These are phyloP conservation scores for Escovopsis sp. DNA, from an alignment of 2,329 filamentous ascomycete species.

Conservation along the genomic window DNA sequence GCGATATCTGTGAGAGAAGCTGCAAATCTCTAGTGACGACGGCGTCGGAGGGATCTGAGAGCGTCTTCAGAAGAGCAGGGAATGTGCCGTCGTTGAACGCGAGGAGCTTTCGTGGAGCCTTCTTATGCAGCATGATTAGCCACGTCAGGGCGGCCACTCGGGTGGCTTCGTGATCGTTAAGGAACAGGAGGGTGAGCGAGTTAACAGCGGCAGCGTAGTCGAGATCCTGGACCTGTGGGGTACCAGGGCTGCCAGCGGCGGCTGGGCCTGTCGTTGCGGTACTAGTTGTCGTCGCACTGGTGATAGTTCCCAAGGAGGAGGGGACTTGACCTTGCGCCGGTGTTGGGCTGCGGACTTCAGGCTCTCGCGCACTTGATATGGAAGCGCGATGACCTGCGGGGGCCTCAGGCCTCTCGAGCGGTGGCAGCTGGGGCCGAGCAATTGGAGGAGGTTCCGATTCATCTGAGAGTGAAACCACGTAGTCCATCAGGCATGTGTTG, in stretches of 20 bases:
- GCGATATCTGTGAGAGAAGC: conserved; percentile 86
- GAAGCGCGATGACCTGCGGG: conserved; percentile 36
- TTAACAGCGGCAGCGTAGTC: conserved; percentile 93
- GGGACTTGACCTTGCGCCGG: conserved; percentile 33
- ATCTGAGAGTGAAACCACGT: conserved; percentile 81
- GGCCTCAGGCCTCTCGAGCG: conserved; percentile 31
- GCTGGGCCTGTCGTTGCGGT: no score
- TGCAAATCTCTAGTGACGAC: conserved; percentile 93
- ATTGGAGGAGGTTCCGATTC: conserved; percentile 31
- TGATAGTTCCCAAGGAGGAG: conserved; percentile 15
- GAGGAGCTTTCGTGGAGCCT: conserved; percentile 82
- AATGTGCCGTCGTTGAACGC: conserved; percentile 97
- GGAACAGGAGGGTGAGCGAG: conserved; percentile 79
- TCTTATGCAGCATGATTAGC: conserved; percentile 95
- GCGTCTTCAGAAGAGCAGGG: conserved; percentile 84
- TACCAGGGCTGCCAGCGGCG: conserved; percentile 27
- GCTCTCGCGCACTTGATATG: conserved; percentile 37
- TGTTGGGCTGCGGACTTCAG: conserved; percentile 37
- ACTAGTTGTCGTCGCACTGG: conserved; percentile 6
- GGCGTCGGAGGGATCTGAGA: conserved; percentile 88
- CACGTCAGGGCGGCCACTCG: conserved; percentile 86
- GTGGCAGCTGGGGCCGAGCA: conserved; percentile 28
- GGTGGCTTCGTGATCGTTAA: conserved; percentile 94
- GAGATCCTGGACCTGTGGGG: conserved; percentile 45
- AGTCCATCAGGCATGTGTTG: conserved; percentile 82